Evolutionary conservation across 345 rosid species (phyloP).

Genomic region (Sonneratia alba): DNA sequence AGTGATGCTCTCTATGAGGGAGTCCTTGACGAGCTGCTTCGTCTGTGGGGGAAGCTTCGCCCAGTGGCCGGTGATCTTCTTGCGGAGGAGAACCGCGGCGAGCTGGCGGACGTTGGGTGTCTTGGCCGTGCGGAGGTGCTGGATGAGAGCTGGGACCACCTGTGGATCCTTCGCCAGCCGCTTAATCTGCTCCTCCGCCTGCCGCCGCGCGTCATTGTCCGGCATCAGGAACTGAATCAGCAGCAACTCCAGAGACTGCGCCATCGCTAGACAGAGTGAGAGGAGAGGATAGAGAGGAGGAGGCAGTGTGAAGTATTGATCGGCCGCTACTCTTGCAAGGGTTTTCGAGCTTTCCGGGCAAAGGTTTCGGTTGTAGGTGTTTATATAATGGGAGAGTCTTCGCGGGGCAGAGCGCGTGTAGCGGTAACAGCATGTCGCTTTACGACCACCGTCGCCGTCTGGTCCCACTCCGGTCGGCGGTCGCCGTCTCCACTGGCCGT

Average conservation of each 20-base stretch:
- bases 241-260: conserved; percentile 83
- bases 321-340: conserved; percentile 6
- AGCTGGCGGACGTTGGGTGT: conserved; percentile 98
- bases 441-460: neutral
- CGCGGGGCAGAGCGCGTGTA: neutral
- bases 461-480: neutral
- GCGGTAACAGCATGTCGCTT: neutral
- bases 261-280: conserved; percentile 28
- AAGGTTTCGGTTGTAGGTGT: neutral
- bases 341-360: conserved; percentile 17
- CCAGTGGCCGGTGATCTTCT: conserved; percentile 99
- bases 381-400: neutral
- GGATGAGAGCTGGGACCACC: conserved; percentile 89
- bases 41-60: conserved; percentile 79
- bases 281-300: neutral
- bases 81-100: conserved; percentile 97
- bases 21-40: conserved; percentile 75
- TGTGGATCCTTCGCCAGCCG: conserved; percentile 94
- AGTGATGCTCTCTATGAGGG: conserved; percentile 89
- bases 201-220: conserved; percentile 92
- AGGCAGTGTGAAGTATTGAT: neutral
- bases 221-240: conserved; percentile 98
- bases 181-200: conserved; percentile 98
- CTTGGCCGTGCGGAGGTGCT: conserved; percentile 88
- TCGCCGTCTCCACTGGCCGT: neutral